phyloP scores from a whole-genome alignment of 768 basidiomycete species.

The Dendrothele bispora region DNA sequence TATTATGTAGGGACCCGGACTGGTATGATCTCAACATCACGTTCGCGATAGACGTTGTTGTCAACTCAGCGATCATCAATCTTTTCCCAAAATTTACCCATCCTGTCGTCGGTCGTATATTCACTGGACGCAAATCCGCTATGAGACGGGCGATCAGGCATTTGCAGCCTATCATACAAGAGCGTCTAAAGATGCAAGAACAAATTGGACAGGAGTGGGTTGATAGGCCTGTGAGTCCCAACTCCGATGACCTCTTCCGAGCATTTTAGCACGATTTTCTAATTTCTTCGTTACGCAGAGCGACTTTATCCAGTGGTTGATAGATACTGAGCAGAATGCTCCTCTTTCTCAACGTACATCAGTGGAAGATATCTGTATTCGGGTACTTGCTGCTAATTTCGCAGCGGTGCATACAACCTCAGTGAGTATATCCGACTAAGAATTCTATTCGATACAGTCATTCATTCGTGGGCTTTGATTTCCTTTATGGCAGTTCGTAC shows the following conservation, averaged over 20 bases:
- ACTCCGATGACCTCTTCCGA: no score
- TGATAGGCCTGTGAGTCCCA: conserved; percentile 22
- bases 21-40: no score
- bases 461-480: no score
- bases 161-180: conserved; percentile 20
- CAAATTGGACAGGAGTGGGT: conserved; percentile 25
- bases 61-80: conserved; percentile 19
- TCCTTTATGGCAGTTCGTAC: background rate
- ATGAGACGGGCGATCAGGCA: conserved; percentile 21
- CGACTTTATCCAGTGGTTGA: conserved; percentile 25
- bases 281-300: background rate
- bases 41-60: no score
- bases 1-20: no score
- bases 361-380: conserved; percentile 13
- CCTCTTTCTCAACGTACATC: conserved; percentile 16
- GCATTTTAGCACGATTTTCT: background rate
- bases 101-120: conserved; percentile 11
- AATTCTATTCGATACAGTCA: no score
- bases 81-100: conserved; percentile 32
- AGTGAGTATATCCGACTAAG: no score
- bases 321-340: conserved; percentile 17
- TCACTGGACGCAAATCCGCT: background rate
- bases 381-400: conserved; percentile 30
- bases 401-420: conserved; percentile 29
- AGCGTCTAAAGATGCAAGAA: conserved; percentile 20